These are phyloP conservation scores for Incumbomyces lentus DNA, from an alignment of 2,329 filamentous ascomycete species.

Conservation along the genomic window DNA sequence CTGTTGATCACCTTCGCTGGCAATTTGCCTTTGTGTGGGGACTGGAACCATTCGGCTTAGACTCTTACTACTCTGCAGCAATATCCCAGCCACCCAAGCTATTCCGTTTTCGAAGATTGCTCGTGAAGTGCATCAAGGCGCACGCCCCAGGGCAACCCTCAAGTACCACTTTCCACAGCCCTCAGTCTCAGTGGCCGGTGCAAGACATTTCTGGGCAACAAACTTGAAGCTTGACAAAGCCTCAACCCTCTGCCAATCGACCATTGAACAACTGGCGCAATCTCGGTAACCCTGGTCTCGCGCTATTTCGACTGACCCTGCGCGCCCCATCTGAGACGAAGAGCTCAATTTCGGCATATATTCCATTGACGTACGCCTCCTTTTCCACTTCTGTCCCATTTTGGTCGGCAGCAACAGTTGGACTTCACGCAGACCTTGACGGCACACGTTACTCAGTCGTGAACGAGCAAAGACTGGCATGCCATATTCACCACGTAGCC, in stretches of 20 bases:
- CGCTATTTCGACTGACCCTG: background rate
- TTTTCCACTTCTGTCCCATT: slow-evolving; percentile 1
- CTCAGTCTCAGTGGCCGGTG: background rate
- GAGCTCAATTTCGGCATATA: slow-evolving; percentile 6
- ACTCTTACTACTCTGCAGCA: too few species aligned
- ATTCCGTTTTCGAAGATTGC: background rate
- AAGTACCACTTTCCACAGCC: slow-evolving; percentile 3
- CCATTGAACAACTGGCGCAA: background rate
- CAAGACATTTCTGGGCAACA: background rate
- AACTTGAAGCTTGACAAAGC: background rate
- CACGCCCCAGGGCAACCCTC: background rate
- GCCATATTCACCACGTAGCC: background rate
- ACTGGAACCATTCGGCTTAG: background rate
- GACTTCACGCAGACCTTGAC: background rate
- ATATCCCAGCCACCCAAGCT: background rate
- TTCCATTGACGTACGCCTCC: slow-evolving; percentile 5
- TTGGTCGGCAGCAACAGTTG: background rate
- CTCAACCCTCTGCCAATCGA: background rate
- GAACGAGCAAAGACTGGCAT: background rate
- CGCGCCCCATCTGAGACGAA: background rate
- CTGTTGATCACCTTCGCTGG: background rate
- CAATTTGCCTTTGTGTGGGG: background rate
- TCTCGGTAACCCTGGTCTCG: background rate
- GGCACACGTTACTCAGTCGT: background rate
- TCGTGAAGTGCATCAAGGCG: background rate